Base-by-base conservation (phyloP, 225 moss, liverwort and hornwort species). In the Pseudisothecium myosuroides region DNA sequence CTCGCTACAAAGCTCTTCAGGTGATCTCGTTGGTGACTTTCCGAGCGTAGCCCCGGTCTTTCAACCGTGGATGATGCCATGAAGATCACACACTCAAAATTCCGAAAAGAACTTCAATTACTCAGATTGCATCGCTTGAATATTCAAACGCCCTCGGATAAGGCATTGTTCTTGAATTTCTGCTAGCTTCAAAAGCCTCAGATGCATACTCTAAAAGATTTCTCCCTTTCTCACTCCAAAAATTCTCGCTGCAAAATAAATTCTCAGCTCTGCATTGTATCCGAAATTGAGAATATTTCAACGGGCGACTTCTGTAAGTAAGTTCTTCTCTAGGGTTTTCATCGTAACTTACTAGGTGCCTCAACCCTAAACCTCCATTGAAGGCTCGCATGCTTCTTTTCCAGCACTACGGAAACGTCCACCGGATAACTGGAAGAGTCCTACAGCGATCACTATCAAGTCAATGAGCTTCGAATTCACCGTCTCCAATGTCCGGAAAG, bases 1-100 rank as follows among this genome's bases (percentile, higher is more conserved):
- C 67, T 93, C 41, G 92, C 90, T 76, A 91, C 63, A 73, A 92
- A 93, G 83, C 88, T 92, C 83, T 89, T 90, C 49, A 93, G 76
- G 80, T 94, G 92, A 88, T 90, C 83, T 89, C 76, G 87, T 82
- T 87, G 90, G 81, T 90, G 82, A 55, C 67, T 91, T 54, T 89
- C 89, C 59, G 89, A 92, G 82, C 88, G 86, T 58, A 81, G 80
- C 29, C 66, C 86, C 63, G 49, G 66, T 86, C 86, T 90, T 64
- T 88, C 93, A 19, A 90, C 31, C 90, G 84, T 80, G 41, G 88
- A 84, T 43, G 86, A 90, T 71, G 93, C 91, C 90, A 91, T 93
- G 81, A 45, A 75, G 36, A 86, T 56, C 62, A 29, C 28, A 43
- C 34, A 54, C 86, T 90, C 86, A 84, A 81, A 88, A 76, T 61